Evolutionary conservation across 768 basidiomycete species (phyloP).

Genomic region (Lactifluus volemus): DNA sequence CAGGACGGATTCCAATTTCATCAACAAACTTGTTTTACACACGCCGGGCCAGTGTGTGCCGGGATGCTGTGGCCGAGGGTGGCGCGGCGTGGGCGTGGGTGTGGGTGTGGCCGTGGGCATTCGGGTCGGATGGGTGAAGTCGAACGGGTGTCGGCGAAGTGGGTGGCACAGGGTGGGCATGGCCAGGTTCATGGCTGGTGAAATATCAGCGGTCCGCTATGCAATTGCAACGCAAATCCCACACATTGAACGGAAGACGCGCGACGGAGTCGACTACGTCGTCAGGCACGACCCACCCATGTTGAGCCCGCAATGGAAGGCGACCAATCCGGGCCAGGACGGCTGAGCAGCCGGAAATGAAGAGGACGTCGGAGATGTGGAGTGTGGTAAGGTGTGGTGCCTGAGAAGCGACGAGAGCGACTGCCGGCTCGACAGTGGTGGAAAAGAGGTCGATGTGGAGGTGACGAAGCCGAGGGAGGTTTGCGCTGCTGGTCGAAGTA

Average conservation of each 20-base stretch:
- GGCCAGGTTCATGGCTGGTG: too few species aligned
- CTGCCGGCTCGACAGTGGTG: slow-evolving; percentile 1
- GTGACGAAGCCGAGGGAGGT: slow-evolving; percentile 7
- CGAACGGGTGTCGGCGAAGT: too few species aligned
- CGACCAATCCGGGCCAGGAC: slow-evolving; percentile 13
- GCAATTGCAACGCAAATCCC: slow-evolving; percentile 7
- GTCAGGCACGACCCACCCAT: slow-evolving; percentile 7
- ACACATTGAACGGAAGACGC: slow-evolving; percentile 7
- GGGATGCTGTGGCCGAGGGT: too few species aligned
- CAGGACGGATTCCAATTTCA: too few species aligned
- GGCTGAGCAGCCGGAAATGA: slow-evolving; percentile 14
- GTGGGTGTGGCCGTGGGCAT: too few species aligned
- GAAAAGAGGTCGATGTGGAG: slow-evolving; percentile 9
- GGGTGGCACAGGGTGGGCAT: too few species aligned
- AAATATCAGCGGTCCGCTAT: neutral
- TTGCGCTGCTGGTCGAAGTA: neutral
- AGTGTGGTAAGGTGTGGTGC: slow-evolving; percentile 3
- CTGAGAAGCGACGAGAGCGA: neutral
- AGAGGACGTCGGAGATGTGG: slow-evolving; percentile 4
- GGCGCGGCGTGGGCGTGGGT: too few species aligned
- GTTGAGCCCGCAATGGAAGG: slow-evolving; percentile 8
- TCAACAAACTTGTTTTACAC: too few species aligned
- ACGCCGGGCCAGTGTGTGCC: too few species aligned
- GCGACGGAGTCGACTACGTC: neutral
- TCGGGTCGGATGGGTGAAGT: too few species aligned